Conservation (phyloP, 495 filamentous ascomycete species). For the Chaetomidium leptoderma region DNA sequence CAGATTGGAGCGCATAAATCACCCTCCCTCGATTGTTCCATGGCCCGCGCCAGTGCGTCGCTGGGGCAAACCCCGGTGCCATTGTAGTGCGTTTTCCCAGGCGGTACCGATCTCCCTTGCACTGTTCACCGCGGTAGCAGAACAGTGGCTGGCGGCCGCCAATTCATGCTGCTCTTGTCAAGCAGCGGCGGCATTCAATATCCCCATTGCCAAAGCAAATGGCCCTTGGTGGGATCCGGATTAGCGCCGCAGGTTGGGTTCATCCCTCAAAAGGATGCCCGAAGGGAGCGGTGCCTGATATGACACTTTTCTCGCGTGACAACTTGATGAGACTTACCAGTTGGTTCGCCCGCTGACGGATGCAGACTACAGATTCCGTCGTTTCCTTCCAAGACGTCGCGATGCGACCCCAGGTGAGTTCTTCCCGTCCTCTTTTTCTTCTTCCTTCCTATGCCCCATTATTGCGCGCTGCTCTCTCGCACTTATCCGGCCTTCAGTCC, state of each 20-base stretch:
- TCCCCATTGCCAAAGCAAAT: neutral
- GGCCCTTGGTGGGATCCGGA: neutral
- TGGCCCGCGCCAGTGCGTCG: neutral
- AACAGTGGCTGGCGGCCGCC: neutral
- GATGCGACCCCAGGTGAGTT: neutral
- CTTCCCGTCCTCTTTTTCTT: neutral
- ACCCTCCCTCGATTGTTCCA: neutral
- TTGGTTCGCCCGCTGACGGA: constrained; percentile 10
- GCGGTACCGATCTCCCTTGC: neutral
- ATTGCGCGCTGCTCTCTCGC: neutral
- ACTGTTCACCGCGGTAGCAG: neutral
- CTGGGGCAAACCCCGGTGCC: neutral
- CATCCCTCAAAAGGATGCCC: no score
- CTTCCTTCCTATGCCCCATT: no score
- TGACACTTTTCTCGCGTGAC: neutral
- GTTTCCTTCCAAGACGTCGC: neutral
- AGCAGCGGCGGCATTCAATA: neutral
- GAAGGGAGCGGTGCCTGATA: constrained; percentile 1
- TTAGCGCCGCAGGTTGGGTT: neutral
- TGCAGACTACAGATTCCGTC: neutral
- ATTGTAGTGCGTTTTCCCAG: neutral
- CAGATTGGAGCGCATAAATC: neutral
- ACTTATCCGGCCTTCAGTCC: neutral
- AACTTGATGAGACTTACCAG: constrained; percentile 9
- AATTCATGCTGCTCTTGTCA: neutral